Evolutionary conservation across 192 early-diverging fungal species (phyloP).

Genomic region (Podila clonocystis): DNA sequence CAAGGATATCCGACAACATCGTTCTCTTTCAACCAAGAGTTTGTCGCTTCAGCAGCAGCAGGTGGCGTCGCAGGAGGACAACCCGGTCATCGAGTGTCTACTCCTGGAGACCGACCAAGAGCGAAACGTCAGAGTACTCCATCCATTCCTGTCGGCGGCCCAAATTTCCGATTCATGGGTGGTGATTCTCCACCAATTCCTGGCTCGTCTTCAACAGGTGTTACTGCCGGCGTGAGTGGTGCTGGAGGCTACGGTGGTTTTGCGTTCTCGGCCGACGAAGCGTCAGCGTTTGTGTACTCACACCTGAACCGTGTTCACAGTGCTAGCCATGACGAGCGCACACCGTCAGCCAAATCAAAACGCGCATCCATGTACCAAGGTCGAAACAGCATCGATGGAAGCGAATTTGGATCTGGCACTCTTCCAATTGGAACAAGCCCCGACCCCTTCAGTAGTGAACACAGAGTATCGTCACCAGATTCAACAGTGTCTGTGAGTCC

Average conservation of each 20-base stretch:
- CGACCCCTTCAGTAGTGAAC: neutral
- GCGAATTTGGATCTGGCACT: slow-evolving; percentile 37
- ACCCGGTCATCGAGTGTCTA: neutral
- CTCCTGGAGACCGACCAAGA: slow-evolving; percentile 13
- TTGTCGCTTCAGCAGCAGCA: slow-evolving; percentile 12
- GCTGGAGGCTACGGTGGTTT: slow-evolving; percentile 33
- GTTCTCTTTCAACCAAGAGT: slow-evolving; percentile 50
- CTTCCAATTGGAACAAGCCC: neutral
- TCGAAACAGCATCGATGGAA: slow-evolving; percentile 45
- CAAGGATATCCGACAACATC: slow-evolving; percentile 49
- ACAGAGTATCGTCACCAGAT: no score
- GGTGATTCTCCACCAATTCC: slow-evolving; percentile 15
- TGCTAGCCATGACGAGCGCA: slow-evolving; percentile 35
- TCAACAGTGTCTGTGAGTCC: neutral
- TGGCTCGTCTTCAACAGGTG: slow-evolving; percentile 6
- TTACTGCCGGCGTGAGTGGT: slow-evolving; percentile 1
- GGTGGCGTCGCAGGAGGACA: slow-evolving; percentile 8
- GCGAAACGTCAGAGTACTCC: slow-evolving; percentile 46
- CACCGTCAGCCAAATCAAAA: slow-evolving; percentile 12
- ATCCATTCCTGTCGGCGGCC: slow-evolving; percentile 39
- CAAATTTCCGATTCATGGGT: slow-evolving; percentile 49
- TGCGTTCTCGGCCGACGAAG: slow-evolving; percentile 48
- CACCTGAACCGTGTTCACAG: slow-evolving; percentile 42
- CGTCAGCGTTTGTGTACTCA: slow-evolving; percentile 48
- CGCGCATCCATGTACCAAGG: slow-evolving; percentile 29